Base-by-base conservation (phyloP, 371 early-diverging fungal species). In the Actinomucor elegans region DNA sequence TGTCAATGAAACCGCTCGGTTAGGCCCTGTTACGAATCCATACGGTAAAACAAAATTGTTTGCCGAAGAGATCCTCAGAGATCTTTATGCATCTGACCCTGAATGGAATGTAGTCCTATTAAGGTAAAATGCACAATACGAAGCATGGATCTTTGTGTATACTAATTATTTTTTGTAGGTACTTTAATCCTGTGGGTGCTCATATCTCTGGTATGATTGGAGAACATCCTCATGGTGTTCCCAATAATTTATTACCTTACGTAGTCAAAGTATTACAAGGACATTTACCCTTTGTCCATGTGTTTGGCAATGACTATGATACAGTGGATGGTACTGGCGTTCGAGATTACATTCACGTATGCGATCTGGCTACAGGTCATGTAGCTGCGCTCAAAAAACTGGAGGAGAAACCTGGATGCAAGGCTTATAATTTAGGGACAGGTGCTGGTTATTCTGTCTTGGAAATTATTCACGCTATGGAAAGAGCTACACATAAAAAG, bases 101-200 rank as follows among this genome's bases (percentile, higher is more conserved):
- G 71, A 73, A 38, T 87, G 83, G 85, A 81, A 81, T 48, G 86
- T 84, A 5, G 77, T 88, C 18, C 64, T 92, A 41, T 67, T 93
- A 34, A 71, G 94, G 73, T 69, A 65, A 54, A 27, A 9, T 10
- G 5, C 17, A 20, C n/a, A n/a, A n/a, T n/a, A n/a, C n/a, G n/a
- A n/a, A 17, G 35, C 8, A 23, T 28, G 10, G 4, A 6, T 8
- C 9, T 12, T 21, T 23, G 15, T n/a, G n/a, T n/a, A n/a, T n/a
- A n/a, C n/a, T n/a, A n/a, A n/a, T n/a, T n/a, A n/a, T n/a, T n/a
- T n/a, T n/a, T n/a, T n/a, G 17, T 34, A 69, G 85, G 35, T 96
- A 92, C 73, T 96, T 96, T 58, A 96, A 96, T 67, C 96, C 97
- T 17, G 86, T 90, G 5, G 91, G 93, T 15, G 96, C 96, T 0